These are phyloP conservation scores for Hysterangium stoloniferum DNA, from an alignment of 768 basidiomycete species.

Conservation along the genomic window DNA sequence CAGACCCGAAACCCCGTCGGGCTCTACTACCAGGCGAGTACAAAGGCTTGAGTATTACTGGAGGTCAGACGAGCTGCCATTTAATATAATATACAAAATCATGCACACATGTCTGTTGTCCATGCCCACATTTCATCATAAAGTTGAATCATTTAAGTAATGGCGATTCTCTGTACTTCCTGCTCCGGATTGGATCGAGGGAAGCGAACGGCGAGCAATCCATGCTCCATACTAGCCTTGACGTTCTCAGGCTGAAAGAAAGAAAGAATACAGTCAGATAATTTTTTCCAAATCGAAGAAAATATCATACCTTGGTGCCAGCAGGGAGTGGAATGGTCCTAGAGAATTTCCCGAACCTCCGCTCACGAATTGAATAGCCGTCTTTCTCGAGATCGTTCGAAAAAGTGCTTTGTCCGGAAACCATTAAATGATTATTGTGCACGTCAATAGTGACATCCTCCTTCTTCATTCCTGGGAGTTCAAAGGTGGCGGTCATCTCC, in stretches of 20 bases:
- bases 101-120: no score
- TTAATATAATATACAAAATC: no score
- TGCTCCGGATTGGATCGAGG: conserved; percentile 36
- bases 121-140: no score
- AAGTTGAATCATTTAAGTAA: conserved; percentile 12
- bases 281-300: neutral
- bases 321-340: conserved; percentile 40
- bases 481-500: conserved; percentile 43
- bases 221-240: conserved; percentile 40
- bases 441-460: conserved; percentile 41
- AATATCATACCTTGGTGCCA: conserved; percentile 36
- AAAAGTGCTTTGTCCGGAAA: conserved; percentile 36
- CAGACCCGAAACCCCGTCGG: no score
- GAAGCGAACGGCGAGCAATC: conserved; percentile 40
- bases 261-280: neutral
- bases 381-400: conserved; percentile 27
- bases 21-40: no score
- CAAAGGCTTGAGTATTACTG: no score
- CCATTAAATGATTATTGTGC: conserved; percentile 37
- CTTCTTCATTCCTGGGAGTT: conserved; percentile 46
- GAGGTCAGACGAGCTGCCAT: no score
- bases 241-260: conserved; percentile 34
- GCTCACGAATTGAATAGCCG: conserved; percentile 38
- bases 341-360: conserved; percentile 41
- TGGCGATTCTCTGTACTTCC: conserved; percentile 37